Conservation (phyloP, 1,284 basidiomycete species). For the Irpex sp. region DNA sequence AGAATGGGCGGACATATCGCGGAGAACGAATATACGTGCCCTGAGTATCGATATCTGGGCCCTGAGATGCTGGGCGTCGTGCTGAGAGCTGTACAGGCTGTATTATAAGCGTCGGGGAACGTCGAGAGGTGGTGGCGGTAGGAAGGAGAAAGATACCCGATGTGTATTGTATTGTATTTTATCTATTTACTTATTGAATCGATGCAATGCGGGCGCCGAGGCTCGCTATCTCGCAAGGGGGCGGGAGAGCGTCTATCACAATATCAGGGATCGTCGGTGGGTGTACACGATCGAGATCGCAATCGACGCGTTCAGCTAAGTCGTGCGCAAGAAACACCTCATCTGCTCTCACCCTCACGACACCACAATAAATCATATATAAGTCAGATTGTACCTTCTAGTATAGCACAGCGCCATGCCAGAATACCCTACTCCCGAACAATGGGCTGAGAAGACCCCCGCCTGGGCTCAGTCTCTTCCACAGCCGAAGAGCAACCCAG, state of each 20-base stretch:
- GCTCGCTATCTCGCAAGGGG: not conserved
- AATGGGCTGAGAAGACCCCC: slow-evolving; percentile 10
- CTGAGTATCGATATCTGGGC: slow-evolving; percentile 7
- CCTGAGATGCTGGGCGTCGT: too few species aligned
- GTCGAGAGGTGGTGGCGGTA: not conserved
- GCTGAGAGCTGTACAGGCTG: not conserved
- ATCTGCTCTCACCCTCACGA: not conserved
- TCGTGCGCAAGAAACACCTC: not conserved
- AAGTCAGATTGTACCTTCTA: too few species aligned
- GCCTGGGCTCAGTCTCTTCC: slow-evolving; percentile 13
- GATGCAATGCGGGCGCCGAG: too few species aligned
- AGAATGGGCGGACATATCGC: slow-evolving; percentile 58
- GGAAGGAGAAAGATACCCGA: not conserved
- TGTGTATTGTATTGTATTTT: not conserved
- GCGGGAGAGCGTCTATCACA: not conserved
- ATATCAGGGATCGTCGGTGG: too few species aligned
- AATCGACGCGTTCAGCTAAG: too few species aligned
- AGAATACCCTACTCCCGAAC: not conserved
- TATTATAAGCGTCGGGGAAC: not conserved
- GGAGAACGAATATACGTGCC: slow-evolving; percentile 63
- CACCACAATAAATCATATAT: too few species aligned
- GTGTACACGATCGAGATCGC: too few species aligned
- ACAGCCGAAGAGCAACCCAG: slow-evolving; percentile 11
- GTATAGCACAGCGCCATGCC: not conserved
- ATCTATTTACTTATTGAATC: not conserved